Conservation (phyloP, 2,329 filamentous ascomycete species). For the Fusarium sp. region DNA sequence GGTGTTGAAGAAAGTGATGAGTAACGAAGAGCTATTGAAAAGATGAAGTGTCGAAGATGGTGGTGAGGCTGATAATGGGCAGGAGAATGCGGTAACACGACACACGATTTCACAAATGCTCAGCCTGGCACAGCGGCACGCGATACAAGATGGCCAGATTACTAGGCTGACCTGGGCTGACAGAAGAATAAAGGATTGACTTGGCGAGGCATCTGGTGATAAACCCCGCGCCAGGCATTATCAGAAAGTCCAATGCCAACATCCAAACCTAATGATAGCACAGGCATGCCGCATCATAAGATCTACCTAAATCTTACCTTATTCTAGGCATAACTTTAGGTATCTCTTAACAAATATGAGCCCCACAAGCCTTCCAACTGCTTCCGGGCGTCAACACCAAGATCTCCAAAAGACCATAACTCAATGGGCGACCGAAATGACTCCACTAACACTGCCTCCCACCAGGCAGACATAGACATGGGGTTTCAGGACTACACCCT, state of each 20-base stretch:
- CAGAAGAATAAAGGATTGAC: not conserved
- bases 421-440: not conserved
- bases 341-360: too few relatives aligned
- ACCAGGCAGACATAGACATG: slow-evolving; percentile 13
- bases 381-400: not conserved
- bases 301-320: too few relatives aligned
- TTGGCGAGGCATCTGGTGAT: slow-evolving; percentile 1
- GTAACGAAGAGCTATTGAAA: not conserved
- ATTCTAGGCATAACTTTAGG: too few relatives aligned
- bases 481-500: slow-evolving; percentile 12
- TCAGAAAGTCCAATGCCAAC: not conserved
- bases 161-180: slow-evolving; percentile 11
- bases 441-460: slow-evolving; percentile 7
- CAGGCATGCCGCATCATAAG: too few relatives aligned
- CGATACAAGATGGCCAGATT: not conserved
- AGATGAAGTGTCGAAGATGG: not conserved
- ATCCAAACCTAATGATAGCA: not conserved
- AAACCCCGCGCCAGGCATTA: slow-evolving; percentile 17
- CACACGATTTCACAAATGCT: not conserved
- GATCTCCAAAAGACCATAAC: too few relatives aligned
- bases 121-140: not conserved
- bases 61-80: not conserved
- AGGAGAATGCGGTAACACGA: not conserved
- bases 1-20: not conserved
- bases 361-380: not conserved